Evolutionary conservation across 2,329 filamentous ascomycete species (phyloP).

Genomic region (Aspergillus tamarii): DNA sequence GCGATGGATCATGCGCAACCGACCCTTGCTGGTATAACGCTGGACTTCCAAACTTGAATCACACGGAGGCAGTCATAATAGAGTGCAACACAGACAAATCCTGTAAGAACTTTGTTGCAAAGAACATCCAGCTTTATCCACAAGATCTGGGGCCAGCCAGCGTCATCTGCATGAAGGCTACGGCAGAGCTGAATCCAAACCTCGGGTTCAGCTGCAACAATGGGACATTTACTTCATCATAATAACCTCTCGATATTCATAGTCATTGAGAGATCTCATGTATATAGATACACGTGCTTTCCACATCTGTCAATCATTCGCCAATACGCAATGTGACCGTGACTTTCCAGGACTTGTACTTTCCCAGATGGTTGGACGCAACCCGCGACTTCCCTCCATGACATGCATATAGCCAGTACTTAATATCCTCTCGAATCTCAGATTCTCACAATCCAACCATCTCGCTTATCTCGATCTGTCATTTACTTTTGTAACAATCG

Average conservation of each 20-base stretch:
- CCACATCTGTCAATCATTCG: background rate
- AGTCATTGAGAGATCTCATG: background rate
- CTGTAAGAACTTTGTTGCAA: conserved; percentile 40
- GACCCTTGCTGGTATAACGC: conserved; percentile 51
- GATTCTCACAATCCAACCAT: background rate
- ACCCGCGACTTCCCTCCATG: background rate
- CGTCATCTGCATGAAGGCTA: conserved; percentile 42
- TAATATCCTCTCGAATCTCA: background rate
- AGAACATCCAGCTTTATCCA: conserved; percentile 38
- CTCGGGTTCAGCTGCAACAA: conserved; percentile 41
- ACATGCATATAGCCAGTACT: background rate
- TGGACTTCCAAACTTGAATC: conserved; percentile 42
- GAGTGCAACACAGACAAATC: conserved; percentile 47
- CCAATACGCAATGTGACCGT: background rate
- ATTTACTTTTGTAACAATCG: background rate
- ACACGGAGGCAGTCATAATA: conserved; percentile 47
- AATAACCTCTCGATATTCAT: background rate
- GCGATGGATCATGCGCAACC: conserved; percentile 48
- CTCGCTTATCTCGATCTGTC: background rate
- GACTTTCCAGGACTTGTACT: background rate
- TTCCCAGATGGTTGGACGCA: background rate
- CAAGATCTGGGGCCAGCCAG: conserved; percentile 33
- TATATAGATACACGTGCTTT: background rate
- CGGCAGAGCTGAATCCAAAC: conserved; percentile 35
- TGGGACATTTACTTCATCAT: conserved; percentile 32